Conservation (phyloP, 805 yeast genomes). For the Candida methanosorbosa region DNA sequence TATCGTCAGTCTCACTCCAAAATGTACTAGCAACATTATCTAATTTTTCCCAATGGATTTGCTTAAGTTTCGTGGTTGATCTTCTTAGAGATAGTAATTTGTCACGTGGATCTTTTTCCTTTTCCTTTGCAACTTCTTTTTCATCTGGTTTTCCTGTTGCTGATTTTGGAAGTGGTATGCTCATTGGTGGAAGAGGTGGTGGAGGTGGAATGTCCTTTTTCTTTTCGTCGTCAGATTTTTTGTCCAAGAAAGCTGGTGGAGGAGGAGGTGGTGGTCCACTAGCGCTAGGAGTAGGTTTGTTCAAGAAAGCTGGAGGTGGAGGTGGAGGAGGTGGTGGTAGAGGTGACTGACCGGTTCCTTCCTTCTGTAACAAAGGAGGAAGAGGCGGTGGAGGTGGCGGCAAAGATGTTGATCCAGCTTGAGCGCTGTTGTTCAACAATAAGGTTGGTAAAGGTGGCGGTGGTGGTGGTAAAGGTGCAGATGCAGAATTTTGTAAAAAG, state of each 20-base stretch:
- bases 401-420: not conserved
- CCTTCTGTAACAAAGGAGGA: constrained; percentile 6
- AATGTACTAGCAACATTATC: constrained; percentile 51
- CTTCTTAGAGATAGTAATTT: constrained; percentile 6
- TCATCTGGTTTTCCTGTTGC: not conserved
- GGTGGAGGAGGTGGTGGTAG: constrained; percentile 13
- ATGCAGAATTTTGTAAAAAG: too few species aligned
- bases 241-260: constrained; percentile 6
- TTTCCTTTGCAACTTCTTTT: too few species aligned
- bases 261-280: constrained; percentile 7
- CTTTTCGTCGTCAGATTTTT: not conserved
- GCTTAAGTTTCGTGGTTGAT: constrained; percentile 45
- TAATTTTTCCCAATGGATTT: constrained; percentile 76
- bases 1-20: constrained; percentile 47
- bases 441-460: not conserved
- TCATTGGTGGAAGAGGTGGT: constrained; percentile 8
- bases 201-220: constrained; percentile 4
- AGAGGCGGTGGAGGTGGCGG: constrained; percentile 9
- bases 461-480: not conserved
- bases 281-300: not conserved
- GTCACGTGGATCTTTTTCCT: not conserved
- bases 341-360: constrained; percentile 13
- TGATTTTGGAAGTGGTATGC: constrained; percentile 1
- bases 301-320: constrained; percentile 3
- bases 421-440: too few species aligned